Conservation (phyloP, 2,329 filamentous ascomycete genomes). For the Neurospora sp. region DNA sequence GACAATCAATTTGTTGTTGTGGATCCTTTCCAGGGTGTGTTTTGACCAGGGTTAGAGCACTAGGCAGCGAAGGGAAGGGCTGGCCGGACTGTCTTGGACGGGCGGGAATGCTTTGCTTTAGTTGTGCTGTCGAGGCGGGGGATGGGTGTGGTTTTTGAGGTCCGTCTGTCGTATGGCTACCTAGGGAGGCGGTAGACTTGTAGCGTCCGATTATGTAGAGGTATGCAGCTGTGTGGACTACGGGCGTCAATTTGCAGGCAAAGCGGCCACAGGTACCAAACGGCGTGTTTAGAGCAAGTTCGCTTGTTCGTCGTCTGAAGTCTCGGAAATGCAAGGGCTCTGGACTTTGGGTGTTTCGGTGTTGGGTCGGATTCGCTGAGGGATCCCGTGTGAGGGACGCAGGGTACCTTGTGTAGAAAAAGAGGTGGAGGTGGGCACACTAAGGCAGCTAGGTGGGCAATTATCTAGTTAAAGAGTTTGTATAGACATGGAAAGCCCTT, state of each 20-base stretch:
- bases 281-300: neutral
- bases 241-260: neutral
- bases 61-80: neutral
- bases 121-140: neutral
- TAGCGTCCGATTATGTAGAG: neutral
- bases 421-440: neutral
- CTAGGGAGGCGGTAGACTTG: neutral
- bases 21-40: neutral
- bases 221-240: neutral
- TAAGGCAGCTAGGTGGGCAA: neutral
- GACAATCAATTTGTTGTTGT: neutral
- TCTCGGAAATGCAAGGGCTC: neutral
- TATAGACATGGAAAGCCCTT: neutral
- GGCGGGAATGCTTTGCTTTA: neutral
- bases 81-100: neutral
- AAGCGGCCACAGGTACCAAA: neutral
- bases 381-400: neutral
- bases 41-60: neutral
- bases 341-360: neutral
- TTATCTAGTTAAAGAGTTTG: neutral
- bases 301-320: neutral
- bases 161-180: neutral
- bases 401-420: neutral
- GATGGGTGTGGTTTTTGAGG: neutral
- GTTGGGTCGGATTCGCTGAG: neutral